Percentiles rank a stretch among this genome's conserved stretches.
Conservation (phyloP, 176 grass and related monocot species). For the Cenchrus purpureus region DNA sequence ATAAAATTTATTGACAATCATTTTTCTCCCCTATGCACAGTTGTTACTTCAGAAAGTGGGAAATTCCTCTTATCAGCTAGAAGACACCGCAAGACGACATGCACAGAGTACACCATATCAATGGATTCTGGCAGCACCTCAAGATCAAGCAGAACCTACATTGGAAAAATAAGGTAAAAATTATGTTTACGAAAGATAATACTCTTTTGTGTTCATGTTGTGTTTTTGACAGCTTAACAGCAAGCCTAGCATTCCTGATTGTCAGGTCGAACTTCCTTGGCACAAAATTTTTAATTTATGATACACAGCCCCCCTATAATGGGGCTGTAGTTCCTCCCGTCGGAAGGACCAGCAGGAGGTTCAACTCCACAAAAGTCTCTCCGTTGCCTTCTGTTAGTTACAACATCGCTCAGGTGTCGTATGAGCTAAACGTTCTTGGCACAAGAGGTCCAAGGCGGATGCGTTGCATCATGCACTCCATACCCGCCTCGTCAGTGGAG, state of each 20-base stretch:
- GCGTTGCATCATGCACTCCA: conserved; percentile 92
- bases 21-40: conserved; percentile 35
- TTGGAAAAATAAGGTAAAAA: conserved; percentile 91
- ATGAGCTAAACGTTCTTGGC: conserved; percentile 94
- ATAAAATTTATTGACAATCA: neutral
- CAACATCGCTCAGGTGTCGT: conserved; percentile 83
- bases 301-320: conserved; percentile 79
- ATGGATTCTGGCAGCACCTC: conserved; percentile 80
- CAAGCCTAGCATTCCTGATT: neutral
- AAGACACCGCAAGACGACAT: conserved; percentile 79
- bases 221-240: neutral
- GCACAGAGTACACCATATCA: conserved; percentile 93
- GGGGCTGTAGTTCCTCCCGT: conserved; percentile 47
- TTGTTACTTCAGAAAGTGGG: conserved; percentile 79
- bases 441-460: conserved; percentile 92
- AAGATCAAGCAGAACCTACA: conserved; percentile 82
- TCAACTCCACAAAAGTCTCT: conserved; percentile 88
- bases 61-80: conserved; percentile 92
- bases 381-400: conserved; percentile 76
- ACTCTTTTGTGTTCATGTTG: neutral
- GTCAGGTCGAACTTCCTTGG: conserved; percentile 97
- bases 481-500: conserved; percentile 81
- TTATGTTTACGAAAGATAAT: neutral
- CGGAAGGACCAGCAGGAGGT: conserved; percentile 75
- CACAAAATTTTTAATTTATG: conserved; percentile 92